These are phyloP conservation scores for Massarina eburnea DNA, from an alignment of 2,329 filamentous ascomycete genomes.

Conservation along the genomic window DNA sequence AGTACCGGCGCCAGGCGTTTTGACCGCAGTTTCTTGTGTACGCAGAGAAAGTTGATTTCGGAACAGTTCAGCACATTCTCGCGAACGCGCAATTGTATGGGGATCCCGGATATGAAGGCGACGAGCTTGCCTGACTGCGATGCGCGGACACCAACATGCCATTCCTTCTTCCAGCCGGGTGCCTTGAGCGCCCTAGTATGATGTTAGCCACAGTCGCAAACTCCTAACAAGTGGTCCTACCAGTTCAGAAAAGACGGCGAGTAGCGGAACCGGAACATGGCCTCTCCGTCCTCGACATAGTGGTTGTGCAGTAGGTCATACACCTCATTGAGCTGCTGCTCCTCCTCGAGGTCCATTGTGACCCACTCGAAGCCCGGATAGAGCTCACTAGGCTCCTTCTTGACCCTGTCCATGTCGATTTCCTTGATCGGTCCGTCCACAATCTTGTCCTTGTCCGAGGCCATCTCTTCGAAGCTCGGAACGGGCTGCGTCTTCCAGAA, in stretches of 20 bases:
- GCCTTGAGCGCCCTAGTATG: constrained; percentile 79
- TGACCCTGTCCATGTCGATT: constrained; percentile 75
- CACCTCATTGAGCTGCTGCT: constrained; percentile 79
- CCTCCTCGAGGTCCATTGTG: constrained; percentile 79
- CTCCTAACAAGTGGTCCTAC: constrained; percentile 51
- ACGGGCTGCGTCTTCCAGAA: constrained; percentile 99
- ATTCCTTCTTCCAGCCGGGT: constrained; percentile 89
- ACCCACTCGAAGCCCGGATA: constrained; percentile 88
- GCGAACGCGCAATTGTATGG: constrained; percentile 78
- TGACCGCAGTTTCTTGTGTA: constrained; percentile 95
- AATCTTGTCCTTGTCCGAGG: constrained; percentile 40
- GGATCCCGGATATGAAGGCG: constrained; percentile 93
- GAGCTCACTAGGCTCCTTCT: constrained; percentile 74
- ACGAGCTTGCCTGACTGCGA: constrained; percentile 82
- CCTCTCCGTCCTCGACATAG: constrained; percentile 96
- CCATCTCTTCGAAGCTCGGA: constrained; percentile 68
- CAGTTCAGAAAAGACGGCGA: constrained; percentile 86
- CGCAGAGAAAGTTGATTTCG: constrained; percentile 97
- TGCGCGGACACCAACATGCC: constrained; percentile 92
- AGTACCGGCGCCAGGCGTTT: constrained; percentile 91
- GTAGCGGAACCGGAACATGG: constrained; percentile 98
- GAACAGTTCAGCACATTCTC: constrained; percentile 73
- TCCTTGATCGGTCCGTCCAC: constrained; percentile 83
- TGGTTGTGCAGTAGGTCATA: constrained; percentile 90
- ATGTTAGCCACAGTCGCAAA: constrained; percentile 10